Base-by-base conservation (phyloP, 2,329 filamentous ascomycete genomes). In the Ceratocystiopsis minuta region DNA sequence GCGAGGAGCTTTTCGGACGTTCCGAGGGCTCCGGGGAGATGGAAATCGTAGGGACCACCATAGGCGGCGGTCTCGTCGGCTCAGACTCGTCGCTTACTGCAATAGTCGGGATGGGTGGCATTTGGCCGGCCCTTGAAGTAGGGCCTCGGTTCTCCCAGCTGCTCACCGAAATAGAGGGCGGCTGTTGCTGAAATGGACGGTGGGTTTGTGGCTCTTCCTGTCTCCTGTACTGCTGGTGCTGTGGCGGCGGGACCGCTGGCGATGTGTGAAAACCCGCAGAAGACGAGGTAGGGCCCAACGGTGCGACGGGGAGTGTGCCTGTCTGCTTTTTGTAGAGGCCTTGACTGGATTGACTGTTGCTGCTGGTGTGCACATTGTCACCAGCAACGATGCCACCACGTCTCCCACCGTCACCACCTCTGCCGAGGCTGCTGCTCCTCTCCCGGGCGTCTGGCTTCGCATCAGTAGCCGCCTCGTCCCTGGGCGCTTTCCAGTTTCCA, bases 401-500 rank as follows among this genome's bases (percentile, higher is more conserved):
- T 50, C 49, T 51, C 43, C 48, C 33, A 16, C 16, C 13, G 13
- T 14, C 32, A 12, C 32, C 11, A 5, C 9, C 34, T 28, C 16
- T 33, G 34, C 20, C 18, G 28, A 14, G 16, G 24, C 12, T 28
- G 24, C 12, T 28, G 34, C 16, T 48, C 46, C 53, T 58, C 53
- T 52, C 53, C 48, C 52, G 52, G 53, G 47, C 64, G 58, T 68
- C 66, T 63, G 71, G 65, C 60, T 78, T 80, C 64, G 73, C 61
- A 74, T 85, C 79, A 68, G 80, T 68, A 60, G 66, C 67, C 66
- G 72, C 67, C 43, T 81, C 76, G 45, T 42, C 44, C 34, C 37
- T 40, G 57, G 72, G 73, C 55, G 76, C 72, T 67, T 76, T 80
- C 78, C 84, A 94, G 57, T 80, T 73, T 54, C 73, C 73, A 62